A percentile compares a stretch with the other conserved stretches of the same genome.
Evolutionary conservation across 495 filamentous ascomycete species (phyloP).

Genomic region (Tuber microsphaerosporum): DNA sequence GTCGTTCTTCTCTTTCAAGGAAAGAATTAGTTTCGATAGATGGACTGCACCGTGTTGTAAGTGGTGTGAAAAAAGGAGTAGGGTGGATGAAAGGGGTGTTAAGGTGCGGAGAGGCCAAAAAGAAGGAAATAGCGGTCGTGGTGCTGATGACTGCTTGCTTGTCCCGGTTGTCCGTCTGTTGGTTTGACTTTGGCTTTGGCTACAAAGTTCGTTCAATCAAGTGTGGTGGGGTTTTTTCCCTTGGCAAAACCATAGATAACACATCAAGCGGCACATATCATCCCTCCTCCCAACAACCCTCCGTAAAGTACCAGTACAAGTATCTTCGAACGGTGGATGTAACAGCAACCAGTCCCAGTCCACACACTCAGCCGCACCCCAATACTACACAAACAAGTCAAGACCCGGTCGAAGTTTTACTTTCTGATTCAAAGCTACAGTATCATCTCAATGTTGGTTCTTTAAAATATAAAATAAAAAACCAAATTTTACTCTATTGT

Average conservation of each 20-base stretch:
- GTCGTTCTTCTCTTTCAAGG: background rate
- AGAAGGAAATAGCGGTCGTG: background rate
- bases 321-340: too few species aligned
- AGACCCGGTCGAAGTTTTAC: background rate
- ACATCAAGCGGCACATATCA: background rate
- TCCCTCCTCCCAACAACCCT: background rate
- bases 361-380: background rate
- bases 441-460: background rate
- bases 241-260: constrained; percentile 3
- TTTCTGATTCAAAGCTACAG: background rate
- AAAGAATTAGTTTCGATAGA: background rate
- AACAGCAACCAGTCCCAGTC: background rate
- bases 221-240: background rate
- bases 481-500: background rate
- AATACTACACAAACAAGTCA: background rate
- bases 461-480: too few species aligned
- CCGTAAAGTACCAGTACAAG: background rate
- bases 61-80: background rate
- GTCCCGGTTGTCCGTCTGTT: background rate
- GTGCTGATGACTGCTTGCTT: background rate
- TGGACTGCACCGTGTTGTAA: background rate
- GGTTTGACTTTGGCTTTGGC: background rate
- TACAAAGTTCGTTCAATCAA: background rate
- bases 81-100: background rate
- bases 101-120: background rate